Base-by-base conservation (phyloP, 495 filamentous ascomycete species). In the Lasiosphaeria miniovina region DNA sequence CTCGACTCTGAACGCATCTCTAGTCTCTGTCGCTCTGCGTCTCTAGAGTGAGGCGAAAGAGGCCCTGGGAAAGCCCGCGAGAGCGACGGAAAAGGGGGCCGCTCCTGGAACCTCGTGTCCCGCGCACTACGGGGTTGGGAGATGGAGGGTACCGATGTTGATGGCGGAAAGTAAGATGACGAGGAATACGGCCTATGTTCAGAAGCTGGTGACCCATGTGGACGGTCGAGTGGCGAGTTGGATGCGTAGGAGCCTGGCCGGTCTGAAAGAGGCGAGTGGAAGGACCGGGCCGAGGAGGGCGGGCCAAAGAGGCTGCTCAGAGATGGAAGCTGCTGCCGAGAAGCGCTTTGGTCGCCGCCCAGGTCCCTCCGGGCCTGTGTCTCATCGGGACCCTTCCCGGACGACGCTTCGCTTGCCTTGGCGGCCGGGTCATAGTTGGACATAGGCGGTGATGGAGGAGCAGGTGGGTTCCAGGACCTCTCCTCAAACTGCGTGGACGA, bases 271-370 rank as follows among this genome's bases (percentile, higher is more conserved):
- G 78, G 71, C 40, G 79, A 80, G 57, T 74, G 75, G 49, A 73
- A 57, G 12, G 77, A 70, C 24, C 73, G 73, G 46, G 68, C 61
- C 17, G 71, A 66, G 24, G 75, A 66, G 7, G 75, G 62, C n/a
- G 43, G 43, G 4, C 75, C 78, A 69, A 84, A 82, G 9, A 84
- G 67, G 58, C 80, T 83, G 60, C 79, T 84, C 57, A 84, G 55
- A 24, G 81, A 72, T 0, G 81, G 81, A 46, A 84, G 74, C 64
- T 80, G 75, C 57, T 81, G 76, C 53, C 78, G 68, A 40, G 74
- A 57, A 41, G 73, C 59, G 36, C 55, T 51, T 48, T 67, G 59
- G 50, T 67, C 60, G 31, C 59, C 58, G 31, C 43, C 50, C 49
- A 57, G 55, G n/a, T 76, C 74, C 55, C 70, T 74, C 52, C 68